Conservation (phyloP, 306 rosid genomes). For the Purshia tridentata region DNA sequence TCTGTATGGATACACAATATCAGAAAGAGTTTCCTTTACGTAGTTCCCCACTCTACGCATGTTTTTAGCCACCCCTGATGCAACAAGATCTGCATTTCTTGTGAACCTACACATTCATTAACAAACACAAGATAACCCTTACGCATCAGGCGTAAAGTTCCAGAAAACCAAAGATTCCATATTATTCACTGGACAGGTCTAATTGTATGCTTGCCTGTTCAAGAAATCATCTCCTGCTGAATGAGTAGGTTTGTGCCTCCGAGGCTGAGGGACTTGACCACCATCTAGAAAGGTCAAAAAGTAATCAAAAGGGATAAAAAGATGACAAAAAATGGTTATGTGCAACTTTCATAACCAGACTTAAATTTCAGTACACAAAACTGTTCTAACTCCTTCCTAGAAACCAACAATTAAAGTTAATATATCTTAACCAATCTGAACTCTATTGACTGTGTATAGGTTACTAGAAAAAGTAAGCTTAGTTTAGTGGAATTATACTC, state of each 20-base stretch:
- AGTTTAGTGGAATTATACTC: background rate
- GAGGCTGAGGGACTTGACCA: constrained; percentile 14
- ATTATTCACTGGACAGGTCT: background rate
- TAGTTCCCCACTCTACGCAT: constrained; percentile 16
- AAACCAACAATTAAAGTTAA: background rate
- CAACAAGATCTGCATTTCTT: constrained; percentile 24
- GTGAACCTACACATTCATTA: constrained; percentile 3
- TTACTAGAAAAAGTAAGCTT: background rate
- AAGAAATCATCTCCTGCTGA: constrained; percentile 4
- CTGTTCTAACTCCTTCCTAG: background rate
- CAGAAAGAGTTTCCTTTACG: constrained; percentile 1
- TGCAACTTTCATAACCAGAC: background rate
- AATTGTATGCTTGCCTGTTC: constrained; percentile 16
- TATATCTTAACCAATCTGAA: background rate
- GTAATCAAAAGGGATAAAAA: background rate
- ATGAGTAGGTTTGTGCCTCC: background rate
- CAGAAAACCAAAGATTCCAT: background rate
- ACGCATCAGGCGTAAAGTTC: background rate
- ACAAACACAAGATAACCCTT: background rate
- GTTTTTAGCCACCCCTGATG: constrained; percentile 20
- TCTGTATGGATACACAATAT: background rate
- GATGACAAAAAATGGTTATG: background rate
- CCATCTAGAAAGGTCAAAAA: constrained; percentile 4
- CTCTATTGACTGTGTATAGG: background rate
- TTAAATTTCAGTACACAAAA: background rate